Base-by-base conservation (phyloP, 176 grass and related monocot species). In the Carex scoparia region DNA sequence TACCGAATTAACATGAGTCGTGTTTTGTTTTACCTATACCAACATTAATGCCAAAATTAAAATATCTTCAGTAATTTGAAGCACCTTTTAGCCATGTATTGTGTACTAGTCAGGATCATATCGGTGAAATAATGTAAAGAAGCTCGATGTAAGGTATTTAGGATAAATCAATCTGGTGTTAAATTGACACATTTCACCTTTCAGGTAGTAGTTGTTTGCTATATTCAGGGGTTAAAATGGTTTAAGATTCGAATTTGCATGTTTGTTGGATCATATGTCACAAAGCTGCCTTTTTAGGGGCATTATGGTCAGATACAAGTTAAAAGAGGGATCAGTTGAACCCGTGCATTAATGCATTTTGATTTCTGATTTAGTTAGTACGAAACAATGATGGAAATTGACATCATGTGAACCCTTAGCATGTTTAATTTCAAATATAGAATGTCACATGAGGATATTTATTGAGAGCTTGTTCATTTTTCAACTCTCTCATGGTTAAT, bases 11-110 rank as follows among this genome's bases (percentile, higher is more conserved):
- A 81, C 59, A 44, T 19, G 18, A 18, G 40, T 61, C 48, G 38
- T 38, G 56, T 81, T 81, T 61, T 63, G 79, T 61, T 40, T 44
- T 81, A 81, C 15, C 63, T 61, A 81, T 62, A 31, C 14, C 58
- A 59, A 27, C 7, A 38, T 42, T 63, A 62, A 62, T 46, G 27
- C 15, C 46, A 54, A 55, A 76, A 15, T 28, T 46, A 19, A 63
- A 61, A 11, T 65, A 81, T 44, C 32, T 81, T 23, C 16, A 42
- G 15, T 46, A 42, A 65, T 44, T 19, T 37, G n/a, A 35, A 79
- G 74, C 30, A 35, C 30, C 74, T 79, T 35, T 23, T 46, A 10
- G 6, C 14, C 14, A 79, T 57, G 53, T 51, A 79, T 57, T 16
- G 31, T 58, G 31, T 58, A 58, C 53, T 35, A 7, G 11, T 35